Evolutionary conservation across 805 yeast genomes (phyloP).

Genomic region (Monosporozyma yasuniensis): DNA sequence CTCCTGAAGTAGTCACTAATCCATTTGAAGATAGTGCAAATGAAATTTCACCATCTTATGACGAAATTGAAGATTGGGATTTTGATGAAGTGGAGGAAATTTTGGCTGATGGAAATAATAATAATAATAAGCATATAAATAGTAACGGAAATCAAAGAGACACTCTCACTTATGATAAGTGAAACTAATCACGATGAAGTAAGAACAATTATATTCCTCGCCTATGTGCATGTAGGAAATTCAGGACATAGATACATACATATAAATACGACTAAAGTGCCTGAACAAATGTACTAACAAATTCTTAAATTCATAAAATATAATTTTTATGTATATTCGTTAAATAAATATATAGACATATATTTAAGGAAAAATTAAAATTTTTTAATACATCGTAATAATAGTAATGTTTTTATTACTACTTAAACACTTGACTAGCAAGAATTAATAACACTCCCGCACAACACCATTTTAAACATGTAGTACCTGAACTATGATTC

Average conservation of each 20-base stretch:
- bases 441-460: slow-evolving; percentile 26
- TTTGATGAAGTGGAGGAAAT: not conserved
- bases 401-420: slow-evolving; percentile 7
- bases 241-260: no score
- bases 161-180: not conserved
- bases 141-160: not conserved
- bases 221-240: not conserved
- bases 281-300: not conserved
- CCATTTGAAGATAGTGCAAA: not conserved
- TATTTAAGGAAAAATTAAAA: no score
- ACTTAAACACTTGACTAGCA: slow-evolving; percentile 10
- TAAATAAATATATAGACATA: not conserved
- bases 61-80: slow-evolving; percentile 1
- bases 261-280: not conserved
- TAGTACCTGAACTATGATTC: slow-evolving; percentile 28
- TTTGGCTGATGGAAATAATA: not conserved
- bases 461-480: slow-evolving; percentile 30
- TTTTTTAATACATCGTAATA: no score
- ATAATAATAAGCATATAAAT: not conserved
- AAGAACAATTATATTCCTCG: not conserved
- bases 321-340: not conserved
- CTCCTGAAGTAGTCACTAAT: slow-evolving; percentile 1
- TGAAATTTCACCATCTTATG: not conserved
- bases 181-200: not conserved
- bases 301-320: not conserved